Evolutionary conservation across 2,329 filamentous ascomycete genomes (phyloP).

Genomic region (Xylariaceae sp.): DNA sequence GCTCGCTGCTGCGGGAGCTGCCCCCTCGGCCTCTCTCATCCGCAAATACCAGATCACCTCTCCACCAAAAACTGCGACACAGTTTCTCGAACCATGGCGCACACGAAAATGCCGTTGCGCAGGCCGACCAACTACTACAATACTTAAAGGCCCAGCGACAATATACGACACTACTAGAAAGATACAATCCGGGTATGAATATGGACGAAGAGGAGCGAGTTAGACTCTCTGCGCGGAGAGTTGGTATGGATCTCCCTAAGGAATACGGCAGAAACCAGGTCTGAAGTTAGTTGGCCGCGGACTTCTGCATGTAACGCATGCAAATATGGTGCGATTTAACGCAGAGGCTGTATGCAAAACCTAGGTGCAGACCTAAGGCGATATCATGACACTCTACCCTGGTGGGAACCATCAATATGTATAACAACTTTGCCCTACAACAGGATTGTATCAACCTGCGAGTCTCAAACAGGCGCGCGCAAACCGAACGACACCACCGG

Average conservation of each 20-base stretch:
- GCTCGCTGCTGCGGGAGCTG: slow-evolving; percentile 85
- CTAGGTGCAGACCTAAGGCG: too few relatives aligned
- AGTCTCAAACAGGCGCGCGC: too few relatives aligned
- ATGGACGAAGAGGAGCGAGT: slow-evolving; percentile 88
- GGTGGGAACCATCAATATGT: too few relatives aligned
- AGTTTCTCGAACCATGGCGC: slow-evolving; percentile 56
- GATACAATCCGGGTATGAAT: slow-evolving; percentile 92
- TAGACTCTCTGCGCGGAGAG: slow-evolving; percentile 79
- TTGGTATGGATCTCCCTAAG: slow-evolving; percentile 86
- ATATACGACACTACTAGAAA: slow-evolving; percentile 81
- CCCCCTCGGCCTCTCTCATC: slow-evolving; percentile 69
- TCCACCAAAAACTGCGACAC: slow-evolving; percentile 72
- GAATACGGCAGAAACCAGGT: slow-evolving; percentile 51
- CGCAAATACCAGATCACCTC: slow-evolving; percentile 62
- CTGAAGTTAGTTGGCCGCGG: neutral
- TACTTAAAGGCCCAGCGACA: slow-evolving; percentile 86
- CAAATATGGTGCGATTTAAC: too few relatives aligned
- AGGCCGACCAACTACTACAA: slow-evolving; percentile 78
- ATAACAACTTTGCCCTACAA: too few relatives aligned
- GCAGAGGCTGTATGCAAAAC: too few relatives aligned
- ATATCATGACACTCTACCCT: too few relatives aligned
- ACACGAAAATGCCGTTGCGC: slow-evolving; percentile 42
- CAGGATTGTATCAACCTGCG: too few relatives aligned
- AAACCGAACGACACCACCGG: too few relatives aligned
- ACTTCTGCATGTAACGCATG: neutral